Evolutionary conservation across 768 basidiomycete genomes (phyloP).

Genomic region (Boletus speciosus): DNA sequence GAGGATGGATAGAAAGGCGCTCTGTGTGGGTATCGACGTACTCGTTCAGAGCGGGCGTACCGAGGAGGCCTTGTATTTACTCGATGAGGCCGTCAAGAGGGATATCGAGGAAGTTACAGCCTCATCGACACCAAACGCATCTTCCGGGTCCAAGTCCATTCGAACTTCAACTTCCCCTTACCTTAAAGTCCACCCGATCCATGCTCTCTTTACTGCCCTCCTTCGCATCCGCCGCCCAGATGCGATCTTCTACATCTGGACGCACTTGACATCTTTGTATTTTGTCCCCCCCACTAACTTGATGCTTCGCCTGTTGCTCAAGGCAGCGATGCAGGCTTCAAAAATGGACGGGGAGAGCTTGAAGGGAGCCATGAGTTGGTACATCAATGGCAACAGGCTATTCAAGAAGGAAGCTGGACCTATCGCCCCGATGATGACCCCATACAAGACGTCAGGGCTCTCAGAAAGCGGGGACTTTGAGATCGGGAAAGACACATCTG

Average conservation of each 20-base stretch:
- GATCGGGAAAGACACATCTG: neutral
- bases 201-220: constrained; percentile 48
- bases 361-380: constrained; percentile 43
- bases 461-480: neutral
- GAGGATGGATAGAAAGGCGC: constrained; percentile 43
- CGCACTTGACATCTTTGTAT: constrained; percentile 59
- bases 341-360: constrained; percentile 49
- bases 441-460: neutral
- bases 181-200: constrained; percentile 31
- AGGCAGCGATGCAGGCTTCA: constrained; percentile 52
- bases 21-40: constrained; percentile 50
- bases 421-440: constrained; percentile 9
- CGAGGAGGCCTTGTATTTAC: constrained; percentile 46
- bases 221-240: constrained; percentile 56
- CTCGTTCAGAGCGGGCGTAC: constrained; percentile 43
- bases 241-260: constrained; percentile 63
- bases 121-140: neutral
- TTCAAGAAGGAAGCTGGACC: constrained; percentile 16
- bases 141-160: neutral
- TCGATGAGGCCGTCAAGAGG: constrained; percentile 40
- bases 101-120: constrained; percentile 9
- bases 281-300: constrained; percentile 49
- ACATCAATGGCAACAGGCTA: constrained; percentile 17
- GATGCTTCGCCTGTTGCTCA: constrained; percentile 59
- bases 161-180: constrained; percentile 3